Percentiles rank a stretch among this genome's conserved stretches.
These are phyloP conservation scores for Ganoderma boninense DNA, from an alignment of 1,284 basidiomycete genomes.

Conservation along the genomic window DNA sequence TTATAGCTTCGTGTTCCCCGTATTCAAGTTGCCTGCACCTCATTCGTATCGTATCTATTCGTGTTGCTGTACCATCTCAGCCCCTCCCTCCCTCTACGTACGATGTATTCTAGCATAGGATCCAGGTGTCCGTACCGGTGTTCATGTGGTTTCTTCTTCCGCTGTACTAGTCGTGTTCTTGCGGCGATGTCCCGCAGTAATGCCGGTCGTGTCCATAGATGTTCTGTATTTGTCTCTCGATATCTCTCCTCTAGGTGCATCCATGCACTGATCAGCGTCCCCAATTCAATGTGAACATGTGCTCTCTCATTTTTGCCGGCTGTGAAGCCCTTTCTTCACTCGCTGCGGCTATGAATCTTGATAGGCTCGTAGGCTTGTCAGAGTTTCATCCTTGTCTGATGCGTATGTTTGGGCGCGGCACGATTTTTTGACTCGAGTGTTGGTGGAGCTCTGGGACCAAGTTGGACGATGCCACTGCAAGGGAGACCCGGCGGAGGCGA, in stretches of 20 bases:
- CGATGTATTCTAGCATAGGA: constrained; percentile 1
- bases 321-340: neutral
- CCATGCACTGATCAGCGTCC: neutral
- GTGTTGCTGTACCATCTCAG: neutral
- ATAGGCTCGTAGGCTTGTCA: neutral
- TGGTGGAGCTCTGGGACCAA: neutral
- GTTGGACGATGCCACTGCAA: neutral
- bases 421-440: neutral
- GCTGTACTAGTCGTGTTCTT: constrained; percentile 6
- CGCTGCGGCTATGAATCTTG: neutral
- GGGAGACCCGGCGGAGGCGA: neutral
- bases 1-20: constrained; percentile 22
- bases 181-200: constrained; percentile 18
- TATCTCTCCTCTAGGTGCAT: neutral
- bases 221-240: neutral
- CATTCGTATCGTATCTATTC: constrained; percentile 8
- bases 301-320: too few species aligned
- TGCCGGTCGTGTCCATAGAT: constrained; percentile 14
- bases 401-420: neutral
- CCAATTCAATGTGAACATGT: neutral
- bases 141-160: neutral
- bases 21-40: constrained; percentile 6
- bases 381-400: neutral
- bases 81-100: too few species aligned
- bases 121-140: neutral